Base-by-base conservation (phyloP, 257 asterid genomes). In the Penstemon davidsonii region DNA sequence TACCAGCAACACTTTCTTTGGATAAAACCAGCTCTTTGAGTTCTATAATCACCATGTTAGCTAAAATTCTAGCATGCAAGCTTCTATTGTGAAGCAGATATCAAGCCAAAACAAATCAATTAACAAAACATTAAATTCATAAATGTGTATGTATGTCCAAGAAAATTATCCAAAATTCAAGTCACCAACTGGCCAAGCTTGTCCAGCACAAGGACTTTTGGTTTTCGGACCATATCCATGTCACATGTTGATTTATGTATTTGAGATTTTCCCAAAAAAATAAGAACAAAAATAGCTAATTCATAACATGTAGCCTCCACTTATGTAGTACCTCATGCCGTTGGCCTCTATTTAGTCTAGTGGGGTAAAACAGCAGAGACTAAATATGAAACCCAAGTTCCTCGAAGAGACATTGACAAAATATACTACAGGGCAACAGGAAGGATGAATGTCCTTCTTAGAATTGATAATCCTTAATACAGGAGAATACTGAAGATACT, bases 331-430 rank as follows among this genome's bases (percentile, higher is more conserved):
- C 87, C 59, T 95, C 88, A 63, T 87, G 88, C 84, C 77, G 73
- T 76, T 43, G 96, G 96, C 12, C 89, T 91, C 45, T 86, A 91
- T 75, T 76, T 82, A 69, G 95, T 91, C 41, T 73, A 88, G 74
- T 86, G 96, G 96, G 96, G 95, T 52, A 91, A 91, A 85, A 73
- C 83, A 8, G 79, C 86, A 70, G 96, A 85, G 80, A 81, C 78
- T 15, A 83, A 75, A 56, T 69, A 76, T 39, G 83, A 75, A 69
- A 78, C 64, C 55, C 75, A 66, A 73, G 78, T 76, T 36, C 64
- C 62, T 4, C 33, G 84, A 87, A 57, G 85, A 80, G 56, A 72
- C 81, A 7, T 77, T 87, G 81, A 83, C 88, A 46, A 87, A 84
- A 75, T 85, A 77, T 88, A 40, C 80, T 88, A 38, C 72, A 78